These are phyloP conservation scores for Lactarius tabidus DNA, from an alignment of 768 basidiomycete genomes.

Conservation along the genomic window DNA sequence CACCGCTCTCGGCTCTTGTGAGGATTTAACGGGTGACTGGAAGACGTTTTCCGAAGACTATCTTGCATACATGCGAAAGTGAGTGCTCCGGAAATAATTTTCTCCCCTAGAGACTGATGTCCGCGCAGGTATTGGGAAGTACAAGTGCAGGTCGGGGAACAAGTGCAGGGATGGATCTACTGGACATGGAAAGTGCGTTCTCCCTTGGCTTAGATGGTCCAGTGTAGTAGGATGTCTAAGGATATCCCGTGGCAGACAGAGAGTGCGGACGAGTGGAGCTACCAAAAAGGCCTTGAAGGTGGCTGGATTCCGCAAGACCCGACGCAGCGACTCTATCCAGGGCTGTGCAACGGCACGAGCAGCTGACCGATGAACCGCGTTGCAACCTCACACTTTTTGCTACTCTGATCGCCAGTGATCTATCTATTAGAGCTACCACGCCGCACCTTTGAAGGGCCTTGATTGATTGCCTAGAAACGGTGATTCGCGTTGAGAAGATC, in stretches of 20 bases:
- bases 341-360: conserved; percentile 43
- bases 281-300: conserved; percentile 64
- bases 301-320: conserved; percentile 78
- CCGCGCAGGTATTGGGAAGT: conserved; percentile 69
- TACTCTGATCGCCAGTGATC: not conserved
- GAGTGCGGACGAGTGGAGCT: conserved; percentile 72
- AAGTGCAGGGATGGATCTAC: conserved; percentile 65
- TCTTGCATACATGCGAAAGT: conserved; percentile 58
- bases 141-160: conserved; percentile 71
- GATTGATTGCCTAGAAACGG: not conserved
- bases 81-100: conserved; percentile 30
- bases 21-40: conserved; percentile 57
- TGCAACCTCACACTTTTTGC: not conserved
- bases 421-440: not conserved
- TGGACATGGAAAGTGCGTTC: conserved; percentile 73
- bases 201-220: no score
- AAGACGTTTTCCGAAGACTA: conserved; percentile 57
- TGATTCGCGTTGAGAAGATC: not conserved
- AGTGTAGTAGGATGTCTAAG: not conserved
- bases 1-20: conserved; percentile 56
- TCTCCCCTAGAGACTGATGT: not conserved
- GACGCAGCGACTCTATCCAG: conserved; percentile 58
- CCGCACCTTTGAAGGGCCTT: not conserved
- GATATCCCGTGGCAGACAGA: conserved; percentile 42
- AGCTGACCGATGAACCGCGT: not conserved